Evolutionary conservation across 345 rosid species (phyloP).

Genomic region (Gynandropsis gynandra): DNA sequence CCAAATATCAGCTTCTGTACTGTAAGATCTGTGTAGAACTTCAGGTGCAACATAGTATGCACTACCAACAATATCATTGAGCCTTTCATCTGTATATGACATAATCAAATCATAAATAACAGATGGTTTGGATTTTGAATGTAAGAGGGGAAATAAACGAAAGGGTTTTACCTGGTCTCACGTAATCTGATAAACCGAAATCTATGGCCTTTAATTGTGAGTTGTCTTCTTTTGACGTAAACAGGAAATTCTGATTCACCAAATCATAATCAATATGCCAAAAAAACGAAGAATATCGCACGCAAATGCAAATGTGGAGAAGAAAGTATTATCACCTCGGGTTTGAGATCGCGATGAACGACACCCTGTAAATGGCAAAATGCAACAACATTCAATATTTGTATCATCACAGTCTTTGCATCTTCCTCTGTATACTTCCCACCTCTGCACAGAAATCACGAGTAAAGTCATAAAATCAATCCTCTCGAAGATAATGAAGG

Average conservation of each 20-base stretch:
- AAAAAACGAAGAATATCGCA: no score
- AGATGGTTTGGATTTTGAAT: not conserved
- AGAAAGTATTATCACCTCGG: constrained; percentile 68
- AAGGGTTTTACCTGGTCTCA: constrained; percentile 67
- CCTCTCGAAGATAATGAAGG: not conserved
- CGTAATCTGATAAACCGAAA: constrained; percentile 95
- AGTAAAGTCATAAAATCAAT: constrained; percentile 1
- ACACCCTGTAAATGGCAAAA: constrained; percentile 99
- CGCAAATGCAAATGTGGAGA: constrained; percentile 3
- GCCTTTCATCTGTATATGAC: constrained; percentile 63
- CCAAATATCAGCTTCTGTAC: constrained; percentile 98
- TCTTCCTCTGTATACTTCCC: constrained; percentile 96
- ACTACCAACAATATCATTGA: constrained; percentile 95
- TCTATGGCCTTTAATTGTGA: constrained; percentile 90
- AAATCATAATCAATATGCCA: no score
- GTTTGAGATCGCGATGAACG: constrained; percentile 95
- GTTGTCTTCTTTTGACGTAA: constrained; percentile 70
- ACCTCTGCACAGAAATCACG: constrained; percentile 46
- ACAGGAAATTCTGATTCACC: constrained; percentile 77
- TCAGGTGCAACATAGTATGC: constrained; percentile 98
- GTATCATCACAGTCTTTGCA: constrained; percentile 83
- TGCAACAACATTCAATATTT: constrained; percentile 78
- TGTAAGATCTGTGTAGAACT: constrained; percentile 89
- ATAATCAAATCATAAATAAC: constrained; percentile 13
- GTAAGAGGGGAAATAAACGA: not conserved